Evolutionary conservation across 495 filamentous ascomycete genomes (phyloP).

Genomic region (Penicillium samsonianum): DNA sequence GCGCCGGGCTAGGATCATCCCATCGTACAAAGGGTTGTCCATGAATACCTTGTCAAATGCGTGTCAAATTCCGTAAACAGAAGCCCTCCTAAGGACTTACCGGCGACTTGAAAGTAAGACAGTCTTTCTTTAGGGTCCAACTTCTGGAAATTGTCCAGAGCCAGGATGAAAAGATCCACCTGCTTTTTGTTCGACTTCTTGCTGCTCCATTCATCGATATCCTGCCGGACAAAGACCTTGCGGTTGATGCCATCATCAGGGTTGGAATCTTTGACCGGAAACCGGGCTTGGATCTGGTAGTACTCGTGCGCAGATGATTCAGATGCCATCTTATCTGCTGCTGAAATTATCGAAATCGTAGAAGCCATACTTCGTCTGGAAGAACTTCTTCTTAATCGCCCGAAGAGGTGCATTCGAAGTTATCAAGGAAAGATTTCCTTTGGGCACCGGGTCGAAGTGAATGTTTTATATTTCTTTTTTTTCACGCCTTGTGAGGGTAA

Average conservation of each 20-base stretch:
- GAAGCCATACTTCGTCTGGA: constrained; percentile 6
- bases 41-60: constrained; percentile 32
- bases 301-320: neutral
- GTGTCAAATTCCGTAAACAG: neutral
- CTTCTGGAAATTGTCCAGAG: constrained; percentile 27
- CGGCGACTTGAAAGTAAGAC: constrained; percentile 36
- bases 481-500: neutral
- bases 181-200: constrained; percentile 15
- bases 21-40: constrained; percentile 44
- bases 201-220: constrained; percentile 14
- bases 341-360: neutral
- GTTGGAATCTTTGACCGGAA: constrained; percentile 1
- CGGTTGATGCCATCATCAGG: constrained; percentile 7
- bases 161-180: constrained; percentile 39
- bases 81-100: constrained; percentile 5
- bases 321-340: constrained; percentile 5
- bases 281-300: constrained; percentile 8
- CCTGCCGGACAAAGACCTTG: constrained; percentile 13
- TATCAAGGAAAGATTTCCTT: neutral
- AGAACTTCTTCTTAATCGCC: constrained; percentile 5
- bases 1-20: constrained; percentile 30
- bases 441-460: neutral
- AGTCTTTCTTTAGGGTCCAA: constrained; percentile 19
- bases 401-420: constrained; percentile 16
- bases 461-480: constrained; percentile 1